Evolutionary conservation across 2,329 filamentous ascomycete genomes (phyloP), one percentile per base, ranked within the genome.

Genomic region (Thielaviopsis euricoi): DNA sequence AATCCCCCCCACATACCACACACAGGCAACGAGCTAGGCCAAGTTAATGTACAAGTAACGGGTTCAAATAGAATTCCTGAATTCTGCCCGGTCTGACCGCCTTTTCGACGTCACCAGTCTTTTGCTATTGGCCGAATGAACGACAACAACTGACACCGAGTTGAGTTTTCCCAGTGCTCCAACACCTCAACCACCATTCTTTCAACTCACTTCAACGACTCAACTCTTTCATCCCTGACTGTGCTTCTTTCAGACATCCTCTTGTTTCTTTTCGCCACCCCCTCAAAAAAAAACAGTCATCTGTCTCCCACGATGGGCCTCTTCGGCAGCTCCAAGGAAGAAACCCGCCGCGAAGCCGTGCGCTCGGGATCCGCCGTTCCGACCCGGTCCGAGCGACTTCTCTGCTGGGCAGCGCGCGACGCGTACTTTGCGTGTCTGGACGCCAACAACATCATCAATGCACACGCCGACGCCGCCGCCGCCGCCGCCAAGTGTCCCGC

Each of bases 341-440:
- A 71, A 53, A 68, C 71, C 62, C 76, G 76, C 69, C 76, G 73
- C 64, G 71, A 76, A 62, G 76, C 77, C 63, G 74, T 81, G 64
- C 78, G 78, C 68, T 69, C 70, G 62, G 79, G 79, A 64, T 70
- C 73, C 62, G 76, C 90, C 65, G 89, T 90, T 5, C 93, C 93
- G n/a, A 87, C 88, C 67, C 85, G 91, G 63, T 81, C 78, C 62
- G 87, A 90, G 70, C 85, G 93, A 66, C 77, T 82, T 65, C 76
- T 80, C 67, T 98, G 93, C 80, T 98, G 91, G 86, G 86, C 89
- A 66, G 83, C 86, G 52, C 83, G 93, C 64, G 93, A 98, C 73
- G 72, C 73, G 62, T 97, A 93, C 77, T 97, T 95, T 71, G 73
- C 76, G 63, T 98, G 93, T 67, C 79, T 98, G 52, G 89, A 97